Evolutionary conservation across 1,284 basidiomycete species (phyloP).

Genomic region (Lentinus polychrous): DNA sequence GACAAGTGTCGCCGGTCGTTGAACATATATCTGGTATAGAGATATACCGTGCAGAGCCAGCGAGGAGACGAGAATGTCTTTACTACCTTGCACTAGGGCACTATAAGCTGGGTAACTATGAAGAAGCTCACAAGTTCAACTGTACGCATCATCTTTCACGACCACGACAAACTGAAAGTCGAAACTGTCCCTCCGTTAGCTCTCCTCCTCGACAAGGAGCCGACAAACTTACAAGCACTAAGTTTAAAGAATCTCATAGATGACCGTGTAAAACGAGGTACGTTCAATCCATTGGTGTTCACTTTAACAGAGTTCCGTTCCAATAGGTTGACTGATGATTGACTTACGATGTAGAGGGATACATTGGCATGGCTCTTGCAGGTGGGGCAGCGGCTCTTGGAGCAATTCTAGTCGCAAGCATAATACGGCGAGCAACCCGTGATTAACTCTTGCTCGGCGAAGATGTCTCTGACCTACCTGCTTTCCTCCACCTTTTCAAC

Average conservation of each 20-base stretch:
- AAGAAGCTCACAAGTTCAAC: conserved; percentile 91
- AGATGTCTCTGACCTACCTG: background rate
- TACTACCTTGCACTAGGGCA: conserved; percentile 97
- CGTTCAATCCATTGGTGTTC: conserved; percentile 12
- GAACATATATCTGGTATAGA: conserved; percentile 41
- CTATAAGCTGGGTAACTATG: conserved; percentile 96
- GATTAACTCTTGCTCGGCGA: conserved; percentile 40
- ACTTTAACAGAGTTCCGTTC: conserved; percentile 8
- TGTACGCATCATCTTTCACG: conserved; percentile 44
- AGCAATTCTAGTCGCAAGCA: conserved; percentile 73
- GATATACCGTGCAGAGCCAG: conserved; percentile 86
- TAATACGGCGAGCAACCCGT: conserved; percentile 80
- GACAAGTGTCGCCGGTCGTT: background rate
- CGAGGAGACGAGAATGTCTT: conserved; percentile 88
- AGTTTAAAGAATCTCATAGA: conserved; percentile 85
- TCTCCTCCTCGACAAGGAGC: conserved; percentile 88
- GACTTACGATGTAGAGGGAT: conserved; percentile 57
- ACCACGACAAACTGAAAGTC: conserved; percentile 1
- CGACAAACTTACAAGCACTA: conserved; percentile 89
- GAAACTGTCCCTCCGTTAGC: conserved; percentile 37
- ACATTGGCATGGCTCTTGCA: conserved; percentile 91
- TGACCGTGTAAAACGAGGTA: conserved; percentile 80
- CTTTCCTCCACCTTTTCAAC: background rate
- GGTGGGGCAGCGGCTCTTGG: conserved; percentile 87
- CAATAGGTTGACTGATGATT: background rate